phyloP scores from a whole-genome alignment of 345 rosid species.

The Limnanthes douglasii region DNA sequence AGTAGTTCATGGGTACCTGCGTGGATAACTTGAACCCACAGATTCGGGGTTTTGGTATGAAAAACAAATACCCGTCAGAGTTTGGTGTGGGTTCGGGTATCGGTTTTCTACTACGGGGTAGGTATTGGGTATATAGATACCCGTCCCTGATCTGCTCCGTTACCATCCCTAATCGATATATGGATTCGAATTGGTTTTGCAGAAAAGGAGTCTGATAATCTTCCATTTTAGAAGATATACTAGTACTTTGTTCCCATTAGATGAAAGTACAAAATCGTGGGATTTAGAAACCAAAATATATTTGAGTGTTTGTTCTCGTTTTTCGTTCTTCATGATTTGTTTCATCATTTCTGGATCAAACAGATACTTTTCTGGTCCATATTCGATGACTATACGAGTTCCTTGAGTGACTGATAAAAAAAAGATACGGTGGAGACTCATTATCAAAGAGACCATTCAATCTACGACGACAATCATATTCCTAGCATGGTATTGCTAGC shows the following conservation, averaged over 20 bases:
- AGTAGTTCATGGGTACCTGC: no score
- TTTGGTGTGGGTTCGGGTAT: no score
- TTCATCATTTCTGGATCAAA: slow-evolving; percentile 43
- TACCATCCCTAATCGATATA: no score
- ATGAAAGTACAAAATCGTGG: slow-evolving; percentile 43
- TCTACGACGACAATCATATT: slow-evolving; percentile 29
- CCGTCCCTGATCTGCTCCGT: no score
- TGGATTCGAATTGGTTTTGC: no score
- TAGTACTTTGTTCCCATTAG: slow-evolving; percentile 42
- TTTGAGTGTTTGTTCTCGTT: slow-evolving; percentile 42
- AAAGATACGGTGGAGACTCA: slow-evolving; percentile 57
- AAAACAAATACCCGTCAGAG: no score
- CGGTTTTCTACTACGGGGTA: no score
- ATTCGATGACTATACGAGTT: slow-evolving; percentile 30
- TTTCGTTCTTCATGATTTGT: slow-evolving; percentile 48
- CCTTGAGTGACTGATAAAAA: slow-evolving; percentile 43
- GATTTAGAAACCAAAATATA: slow-evolving; percentile 33
- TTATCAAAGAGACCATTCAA: slow-evolving; percentile 40
- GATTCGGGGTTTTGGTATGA: no score
- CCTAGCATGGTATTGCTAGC: slow-evolving; percentile 70
- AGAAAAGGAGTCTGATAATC: no score
- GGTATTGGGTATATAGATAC: no score
- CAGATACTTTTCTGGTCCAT: slow-evolving; percentile 55
- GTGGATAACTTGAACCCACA: no score
- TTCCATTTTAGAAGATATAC: no score